A percentile compares a stretch with the other conserved stretches of the same genome.
phyloP scores from a whole-genome alignment of 768 basidiomycete genomes.

The Termitomyces titanicus region DNA sequence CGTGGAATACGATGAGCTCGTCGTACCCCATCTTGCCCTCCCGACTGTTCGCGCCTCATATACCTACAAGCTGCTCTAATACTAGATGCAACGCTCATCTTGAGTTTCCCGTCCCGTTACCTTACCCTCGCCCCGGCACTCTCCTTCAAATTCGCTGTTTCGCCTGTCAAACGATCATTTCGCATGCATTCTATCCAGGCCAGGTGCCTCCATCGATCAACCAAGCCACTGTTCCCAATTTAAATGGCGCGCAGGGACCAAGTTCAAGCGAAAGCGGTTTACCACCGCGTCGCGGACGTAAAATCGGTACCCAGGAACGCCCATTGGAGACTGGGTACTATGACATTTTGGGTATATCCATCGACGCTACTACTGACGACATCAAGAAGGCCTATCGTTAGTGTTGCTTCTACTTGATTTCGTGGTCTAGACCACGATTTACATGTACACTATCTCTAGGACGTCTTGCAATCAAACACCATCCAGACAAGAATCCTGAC shows the following conservation, averaged over 20 bases:
- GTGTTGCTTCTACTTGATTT: conserved; percentile 19
- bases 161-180: conserved; percentile 54
- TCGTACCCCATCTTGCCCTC: conserved; percentile 54
- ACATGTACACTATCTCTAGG: conserved; percentile 34
- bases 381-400: conserved; percentile 89
- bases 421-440: background rate
- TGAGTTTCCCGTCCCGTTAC: conserved; percentile 67
- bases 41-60: conserved; percentile 62
- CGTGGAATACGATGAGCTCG: conserved; percentile 34
- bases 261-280: conserved; percentile 21
- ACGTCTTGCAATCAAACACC: conserved; percentile 83
- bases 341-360: conserved; percentile 73
- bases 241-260: conserved; percentile 16
- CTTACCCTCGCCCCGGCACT: conserved; percentile 51
- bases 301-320: conserved; percentile 85
- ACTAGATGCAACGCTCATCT: conserved; percentile 47
- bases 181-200: conserved; percentile 64
- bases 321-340: conserved; percentile 92
- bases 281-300: conserved; percentile 50
- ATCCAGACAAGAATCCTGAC: conserved; percentile 90
- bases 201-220: conserved; percentile 42
- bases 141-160: conserved; percentile 70
- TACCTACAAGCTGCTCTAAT: conserved; percentile 55
- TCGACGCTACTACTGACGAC: conserved; percentile 76
- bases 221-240: conserved; percentile 1